Evolutionary conservation across 495 filamentous ascomycete genomes (phyloP).

Genomic region (Filosporella fistucella): DNA sequence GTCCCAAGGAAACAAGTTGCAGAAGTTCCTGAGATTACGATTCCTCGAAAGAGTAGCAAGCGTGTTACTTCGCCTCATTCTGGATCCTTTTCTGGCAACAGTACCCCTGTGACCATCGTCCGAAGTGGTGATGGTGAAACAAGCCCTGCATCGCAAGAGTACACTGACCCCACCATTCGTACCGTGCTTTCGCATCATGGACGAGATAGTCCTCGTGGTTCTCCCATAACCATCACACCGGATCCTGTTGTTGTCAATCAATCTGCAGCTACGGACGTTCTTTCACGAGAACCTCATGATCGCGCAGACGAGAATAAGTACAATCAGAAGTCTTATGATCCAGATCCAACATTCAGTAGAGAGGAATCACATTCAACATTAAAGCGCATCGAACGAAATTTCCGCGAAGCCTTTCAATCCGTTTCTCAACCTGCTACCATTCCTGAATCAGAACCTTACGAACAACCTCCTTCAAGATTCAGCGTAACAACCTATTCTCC

Average conservation of each 20-base stretch:
- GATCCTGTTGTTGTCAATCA: slow-evolving; percentile 10
- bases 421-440: slow-evolving; percentile 8
- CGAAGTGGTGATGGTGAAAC: slow-evolving; percentile 25
- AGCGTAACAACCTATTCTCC: slow-evolving; percentile 70
- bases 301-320: too few species aligned
- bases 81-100: slow-evolving; percentile 2
- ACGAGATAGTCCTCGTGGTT: slow-evolving; percentile 12
- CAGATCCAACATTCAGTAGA: too few species aligned
- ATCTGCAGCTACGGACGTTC: slow-evolving; percentile 4
- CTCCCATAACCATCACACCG: slow-evolving; percentile 7
- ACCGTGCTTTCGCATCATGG: slow-evolving; percentile 19
- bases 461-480: slow-evolving; percentile 63
- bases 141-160: slow-evolving; percentile 12
- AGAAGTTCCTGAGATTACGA: too few species aligned
- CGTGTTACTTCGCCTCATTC: slow-evolving; percentile 16
- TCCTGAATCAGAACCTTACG: slow-evolving; percentile 19
- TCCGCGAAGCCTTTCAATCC: slow-evolving; percentile 21
- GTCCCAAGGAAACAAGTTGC: not conserved
- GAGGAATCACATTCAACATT: too few species aligned
- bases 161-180: slow-evolving; percentile 13
- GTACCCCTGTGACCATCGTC: slow-evolving; percentile 25
- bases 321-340: too few species aligned
- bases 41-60: slow-evolving; percentile 36
- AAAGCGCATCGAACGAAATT: slow-evolving; percentile 30
- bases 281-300: not conserved